Percentiles rank a stretch among this genome's conserved stretches.
phyloP scores from a whole-genome alignment of 1,284 basidiomycete genomes.

The Neonothopanus nambi region DNA sequence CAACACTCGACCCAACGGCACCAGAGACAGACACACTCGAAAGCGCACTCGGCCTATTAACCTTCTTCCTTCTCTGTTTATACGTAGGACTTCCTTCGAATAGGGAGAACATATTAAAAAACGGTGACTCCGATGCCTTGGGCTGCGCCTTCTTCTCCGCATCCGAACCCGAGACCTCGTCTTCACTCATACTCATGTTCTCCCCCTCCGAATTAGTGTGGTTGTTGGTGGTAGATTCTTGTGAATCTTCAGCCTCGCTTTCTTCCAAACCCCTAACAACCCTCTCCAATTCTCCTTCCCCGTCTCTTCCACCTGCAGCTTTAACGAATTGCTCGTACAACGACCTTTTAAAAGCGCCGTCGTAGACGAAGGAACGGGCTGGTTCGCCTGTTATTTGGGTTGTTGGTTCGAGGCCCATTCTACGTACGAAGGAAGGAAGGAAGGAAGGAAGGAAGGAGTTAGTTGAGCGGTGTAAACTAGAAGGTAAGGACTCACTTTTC shows the following conservation, averaged over 20 bases:
- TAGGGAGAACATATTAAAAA: constrained; percentile 71
- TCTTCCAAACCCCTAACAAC: constrained; percentile 39
- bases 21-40: constrained; percentile 17
- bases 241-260: constrained; percentile 13
- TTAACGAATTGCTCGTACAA: constrained; percentile 86
- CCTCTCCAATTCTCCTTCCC: constrained; percentile 59
- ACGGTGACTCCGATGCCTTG: no score
- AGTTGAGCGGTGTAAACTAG: not conserved
- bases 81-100: constrained; percentile 83
- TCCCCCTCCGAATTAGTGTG: no score
- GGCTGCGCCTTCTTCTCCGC: constrained; percentile 4
- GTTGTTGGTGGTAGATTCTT: constrained; percentile 24
- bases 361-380: constrained; percentile 80
- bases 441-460: not conserved
- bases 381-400: constrained; percentile 72
- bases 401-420: constrained; percentile 79
- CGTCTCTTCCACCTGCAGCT: constrained; percentile 49
- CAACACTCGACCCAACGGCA: constrained; percentile 20
- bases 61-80: constrained; percentile 85
- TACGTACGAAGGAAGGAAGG: not conserved
- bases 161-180: constrained; percentile 21
- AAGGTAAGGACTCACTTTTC: constrained; percentile 54
- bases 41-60: constrained; percentile 30
- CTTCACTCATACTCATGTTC: constrained; percentile 23
- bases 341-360: constrained; percentile 64